Evolutionary conservation across 2,329 filamentous ascomycete species (phyloP).

Genomic region (Cladorrhinum sp.): DNA sequence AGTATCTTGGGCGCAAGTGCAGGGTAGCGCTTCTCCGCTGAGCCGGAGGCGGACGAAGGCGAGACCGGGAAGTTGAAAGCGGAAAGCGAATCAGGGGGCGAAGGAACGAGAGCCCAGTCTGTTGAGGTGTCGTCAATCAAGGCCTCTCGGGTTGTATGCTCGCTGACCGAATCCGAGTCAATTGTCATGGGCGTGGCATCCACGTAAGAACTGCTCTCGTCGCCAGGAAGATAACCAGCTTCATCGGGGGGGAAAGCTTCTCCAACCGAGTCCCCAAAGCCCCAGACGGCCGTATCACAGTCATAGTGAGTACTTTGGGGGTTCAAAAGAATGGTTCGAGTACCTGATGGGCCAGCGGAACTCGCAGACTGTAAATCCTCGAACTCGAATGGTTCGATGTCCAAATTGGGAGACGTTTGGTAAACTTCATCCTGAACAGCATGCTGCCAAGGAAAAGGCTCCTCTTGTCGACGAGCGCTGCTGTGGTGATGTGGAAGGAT

Average conservation of each 20-base stretch:
- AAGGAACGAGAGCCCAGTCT: conserved; percentile 23
- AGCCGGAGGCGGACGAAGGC: conserved; percentile 10
- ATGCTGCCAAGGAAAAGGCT: conserved; percentile 5
- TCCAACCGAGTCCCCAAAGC: conserved; percentile 5
- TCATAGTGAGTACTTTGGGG: conserved; percentile 23
- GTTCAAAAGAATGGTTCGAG: conserved; percentile 24
- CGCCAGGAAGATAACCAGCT: neutral
- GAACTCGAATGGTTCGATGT: conserved; percentile 12
- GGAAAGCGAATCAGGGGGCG: conserved; percentile 17
- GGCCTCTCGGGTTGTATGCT: conserved; percentile 7
- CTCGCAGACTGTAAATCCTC: neutral
- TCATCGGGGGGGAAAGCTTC: conserved; percentile 9
- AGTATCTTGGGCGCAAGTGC: conserved; percentile 20
- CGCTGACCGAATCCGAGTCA: conserved; percentile 10
- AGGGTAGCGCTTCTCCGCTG: conserved; percentile 20
- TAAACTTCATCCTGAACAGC: neutral
- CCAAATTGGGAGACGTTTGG: conserved; percentile 6
- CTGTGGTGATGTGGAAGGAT: neutral
- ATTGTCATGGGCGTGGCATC: conserved; percentile 14
- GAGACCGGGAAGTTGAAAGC: conserved; percentile 10
- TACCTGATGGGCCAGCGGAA: neutral
- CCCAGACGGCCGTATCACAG: conserved; percentile 21
- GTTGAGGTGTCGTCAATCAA: conserved; percentile 13
- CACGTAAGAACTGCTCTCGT: conserved; percentile 14
- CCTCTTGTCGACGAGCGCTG: neutral